Conservation (phyloP, 108 stramenopile genomes). For the Skeletonema tropicum region DNA sequence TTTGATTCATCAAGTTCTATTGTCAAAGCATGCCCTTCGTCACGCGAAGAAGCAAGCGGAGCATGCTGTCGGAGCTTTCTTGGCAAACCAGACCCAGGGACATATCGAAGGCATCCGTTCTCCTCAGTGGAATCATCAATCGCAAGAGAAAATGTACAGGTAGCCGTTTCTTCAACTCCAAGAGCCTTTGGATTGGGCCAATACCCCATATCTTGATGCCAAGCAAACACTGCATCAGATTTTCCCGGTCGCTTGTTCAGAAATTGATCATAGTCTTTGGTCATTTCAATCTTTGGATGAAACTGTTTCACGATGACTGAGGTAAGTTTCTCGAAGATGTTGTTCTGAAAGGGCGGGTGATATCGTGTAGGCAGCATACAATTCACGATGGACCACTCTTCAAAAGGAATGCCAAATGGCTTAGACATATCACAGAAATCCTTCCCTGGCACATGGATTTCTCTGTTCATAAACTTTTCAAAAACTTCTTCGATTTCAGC, state of each 20-base stretch:
- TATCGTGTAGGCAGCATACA: slow-evolving; percentile 65
- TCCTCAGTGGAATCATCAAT: slow-evolving; percentile 59
- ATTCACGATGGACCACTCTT: slow-evolving; percentile 62
- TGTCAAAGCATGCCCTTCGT: slow-evolving; percentile 67
- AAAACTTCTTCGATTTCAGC: slow-evolving; percentile 50
- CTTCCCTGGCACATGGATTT: slow-evolving; percentile 61
- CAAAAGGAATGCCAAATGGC: slow-evolving; percentile 63
- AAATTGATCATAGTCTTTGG: slow-evolving; percentile 64
- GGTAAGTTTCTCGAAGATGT: slow-evolving; percentile 60
- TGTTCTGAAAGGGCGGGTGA: slow-evolving; percentile 51
- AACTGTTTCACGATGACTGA: slow-evolving; percentile 53
- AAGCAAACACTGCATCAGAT: slow-evolving; percentile 38
- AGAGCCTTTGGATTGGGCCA: slow-evolving; percentile 57
- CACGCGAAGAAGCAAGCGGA: slow-evolving; percentile 39
- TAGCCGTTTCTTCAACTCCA: slow-evolving; percentile 50
- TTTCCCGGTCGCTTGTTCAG: slow-evolving; percentile 62
- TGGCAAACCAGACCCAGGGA: slow-evolving; percentile 49
- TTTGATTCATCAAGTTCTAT: slow-evolving; percentile 46
- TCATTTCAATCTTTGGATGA: slow-evolving; percentile 52
- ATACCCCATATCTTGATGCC: slow-evolving; percentile 60
- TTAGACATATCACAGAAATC: slow-evolving; percentile 75
- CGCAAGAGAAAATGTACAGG: slow-evolving; percentile 56
- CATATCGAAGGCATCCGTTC: slow-evolving; percentile 69
- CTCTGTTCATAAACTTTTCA: slow-evolving; percentile 53
- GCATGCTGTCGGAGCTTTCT: slow-evolving; percentile 50